Conservation (phyloP, 805 yeast species). For the Cyberlindnera maritima region DNA sequence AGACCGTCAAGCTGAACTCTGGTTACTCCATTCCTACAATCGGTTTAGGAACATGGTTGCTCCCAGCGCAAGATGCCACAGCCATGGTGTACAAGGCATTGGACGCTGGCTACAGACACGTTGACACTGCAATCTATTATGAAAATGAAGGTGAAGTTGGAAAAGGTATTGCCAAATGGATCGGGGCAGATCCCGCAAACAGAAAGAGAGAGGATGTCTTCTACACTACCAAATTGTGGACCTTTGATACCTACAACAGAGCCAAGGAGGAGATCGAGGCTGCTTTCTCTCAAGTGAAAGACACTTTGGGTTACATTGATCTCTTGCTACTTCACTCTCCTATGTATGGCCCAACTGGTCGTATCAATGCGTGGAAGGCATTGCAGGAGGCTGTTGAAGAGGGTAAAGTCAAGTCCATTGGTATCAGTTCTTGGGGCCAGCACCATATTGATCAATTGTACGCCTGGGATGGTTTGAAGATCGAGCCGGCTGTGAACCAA, state of each 20-base stretch:
- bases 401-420: conserved; percentile 64
- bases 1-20: conserved; percentile 39
- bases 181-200: conserved; percentile 40
- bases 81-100: conserved; percentile 56
- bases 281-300: conserved; percentile 50
- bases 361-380: conserved; percentile 69
- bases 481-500: conserved; percentile 74
- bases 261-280: conserved; percentile 58
- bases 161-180: conserved; percentile 53
- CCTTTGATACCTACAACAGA: conserved; percentile 40
- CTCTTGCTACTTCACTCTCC: conserved; percentile 70
- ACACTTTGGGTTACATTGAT: conserved; percentile 64
- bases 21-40: conserved; percentile 55
- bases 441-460: conserved; percentile 63
- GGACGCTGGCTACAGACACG: conserved; percentile 65
- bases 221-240: conserved; percentile 76
- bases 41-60: conserved; percentile 53
- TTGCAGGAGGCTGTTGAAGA: conserved; percentile 69
- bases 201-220: conserved; percentile 50
- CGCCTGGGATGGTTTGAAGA: conserved; percentile 51
- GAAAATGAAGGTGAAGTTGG: conserved; percentile 61
- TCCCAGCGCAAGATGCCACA: conserved; percentile 38
- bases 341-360: conserved; percentile 43
- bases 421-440: conserved; percentile 72
- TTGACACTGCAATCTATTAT: conserved; percentile 72